Evolutionary conservation across 345 rosid genomes (phyloP), one percentile per base, ranked within the genome.

Genomic region (Moringa oleifera): DNA sequence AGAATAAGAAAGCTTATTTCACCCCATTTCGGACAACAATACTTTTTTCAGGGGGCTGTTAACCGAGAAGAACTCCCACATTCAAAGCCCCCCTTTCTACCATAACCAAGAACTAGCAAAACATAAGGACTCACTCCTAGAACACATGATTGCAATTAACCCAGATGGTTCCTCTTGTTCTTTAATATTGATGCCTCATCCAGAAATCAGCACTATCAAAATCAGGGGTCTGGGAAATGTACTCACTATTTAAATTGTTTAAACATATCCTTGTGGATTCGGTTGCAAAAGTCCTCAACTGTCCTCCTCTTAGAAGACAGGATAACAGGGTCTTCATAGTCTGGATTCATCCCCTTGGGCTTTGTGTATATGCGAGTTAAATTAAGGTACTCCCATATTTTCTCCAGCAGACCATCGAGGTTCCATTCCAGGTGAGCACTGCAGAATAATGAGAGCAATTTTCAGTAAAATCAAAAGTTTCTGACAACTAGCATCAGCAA

Each of bases 371-470:
- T 93, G 63, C 96, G 86, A 77, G 98, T 93, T 51, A 93, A 70
- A 67, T 72, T n/a, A 57, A 93, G 86, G 81, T 93, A 90, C 68
- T 93, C 98, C 97, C 97, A 93, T 72, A 93, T 73, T 80, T 83
- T 90, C 22, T 93, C 96, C 53, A 90, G 79, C 70, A 93, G 82
- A 49, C 98, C 97, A 50, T 93, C 96, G 51, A 93, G 88, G 75
- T 94, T 94, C 99, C 99, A 94, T 72, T 94, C 97, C 66, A 94
- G 79, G 76, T 94, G 97, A 24, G 99, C 95, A 75, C 97, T 94
- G 78, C 58, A 41, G 6, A 64, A 56, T 31, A 64, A 46, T 28
- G 62, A 66, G 1, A 41, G 21, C 16, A 64, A 61, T 47, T 68
- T 49, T 23, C 51, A 23, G 6, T 7, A 4, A 41, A 41, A 41